A percentile compares a stretch with the other conserved stretches of the same genome.
These are phyloP conservation scores for Urtica urens DNA, from an alignment of 306 rosid genomes.

Conservation along the genomic window DNA sequence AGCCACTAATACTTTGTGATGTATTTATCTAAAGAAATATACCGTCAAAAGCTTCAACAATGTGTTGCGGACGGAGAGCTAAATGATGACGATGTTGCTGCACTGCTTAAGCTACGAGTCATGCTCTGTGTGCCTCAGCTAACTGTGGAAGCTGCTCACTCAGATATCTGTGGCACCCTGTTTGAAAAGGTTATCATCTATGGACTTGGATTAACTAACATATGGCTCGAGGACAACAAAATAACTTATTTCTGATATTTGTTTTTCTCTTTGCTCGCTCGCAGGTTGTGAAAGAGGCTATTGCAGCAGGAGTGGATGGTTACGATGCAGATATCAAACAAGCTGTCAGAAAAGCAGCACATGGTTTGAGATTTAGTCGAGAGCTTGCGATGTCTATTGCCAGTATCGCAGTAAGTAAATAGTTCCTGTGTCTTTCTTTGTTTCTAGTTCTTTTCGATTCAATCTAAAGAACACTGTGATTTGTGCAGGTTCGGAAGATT, in stretches of 20 bases:
- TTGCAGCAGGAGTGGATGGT: slow-evolving; percentile 86
- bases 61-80: slow-evolving; percentile 90
- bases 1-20: too few relatives aligned
- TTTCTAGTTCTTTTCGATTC: slow-evolving; percentile 9
- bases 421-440: slow-evolving; percentile 17
- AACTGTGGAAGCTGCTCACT: slow-evolving; percentile 80
- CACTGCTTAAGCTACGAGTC: slow-evolving; percentile 77
- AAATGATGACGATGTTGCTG: slow-evolving; percentile 63
- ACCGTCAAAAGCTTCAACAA: slow-evolving; percentile 92
- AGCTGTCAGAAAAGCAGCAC: slow-evolving; percentile 85
- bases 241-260: slow-evolving; percentile 4
- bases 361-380: slow-evolving; percentile 79
- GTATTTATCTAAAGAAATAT: slow-evolving; percentile 51
- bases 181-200: slow-evolving; percentile 64
- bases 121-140: slow-evolving; percentile 87
- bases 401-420: slow-evolving; percentile 92
- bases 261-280: slow-evolving; percentile 5
- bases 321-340: slow-evolving; percentile 64
- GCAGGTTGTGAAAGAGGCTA: slow-evolving; percentile 86
- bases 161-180: slow-evolving; percentile 91
- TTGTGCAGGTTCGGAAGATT: slow-evolving; percentile 55
- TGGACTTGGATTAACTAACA: not conserved
- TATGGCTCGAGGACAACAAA: too few relatives aligned
- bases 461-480: slow-evolving; percentile 15
- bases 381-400: slow-evolving; percentile 90